phyloP scores from a whole-genome alignment of 2,329 filamentous ascomycete genomes.

The Penicillium concentricum region DNA sequence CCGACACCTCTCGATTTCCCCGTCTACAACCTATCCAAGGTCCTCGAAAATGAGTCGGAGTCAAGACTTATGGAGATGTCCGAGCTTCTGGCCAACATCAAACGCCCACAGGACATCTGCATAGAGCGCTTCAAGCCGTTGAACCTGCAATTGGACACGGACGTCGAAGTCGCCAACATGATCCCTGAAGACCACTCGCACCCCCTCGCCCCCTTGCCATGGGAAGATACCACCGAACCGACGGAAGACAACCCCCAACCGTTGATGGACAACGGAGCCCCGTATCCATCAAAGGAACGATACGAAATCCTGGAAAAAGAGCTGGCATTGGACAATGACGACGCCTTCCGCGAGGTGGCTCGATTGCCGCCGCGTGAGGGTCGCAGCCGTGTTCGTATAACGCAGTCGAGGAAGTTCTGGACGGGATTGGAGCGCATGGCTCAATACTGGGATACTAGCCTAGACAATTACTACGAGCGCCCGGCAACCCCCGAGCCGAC shows the following conservation, averaged over 20 bases:
- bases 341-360: conserved; percentile 57
- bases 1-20: conserved; percentile 56
- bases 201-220: conserved; percentile 40
- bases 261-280: conserved; percentile 50
- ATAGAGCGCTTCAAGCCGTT: conserved; percentile 40
- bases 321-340: conserved; percentile 55
- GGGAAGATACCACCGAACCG: conserved; percentile 26
- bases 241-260: conserved; percentile 29
- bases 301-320: conserved; percentile 53
- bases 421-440: conserved; percentile 58
- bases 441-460: conserved; percentile 62
- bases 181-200: conserved; percentile 35
- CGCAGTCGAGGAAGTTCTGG: conserved; percentile 62
- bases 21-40: conserved; percentile 41
- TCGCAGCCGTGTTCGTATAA: conserved; percentile 50
- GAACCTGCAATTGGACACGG: conserved; percentile 40
- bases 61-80: conserved; percentile 42
- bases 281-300: conserved; percentile 48
- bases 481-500: conserved; percentile 28
- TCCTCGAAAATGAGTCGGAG: conserved; percentile 33
- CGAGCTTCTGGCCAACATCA: conserved; percentile 45
- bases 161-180: conserved; percentile 38
- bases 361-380: conserved; percentile 48
- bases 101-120: conserved; percentile 42
- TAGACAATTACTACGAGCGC: conserved; percentile 55